phyloP scores from a whole-genome alignment of 2,329 filamentous ascomycete species.

The Metarhizium humberi region DNA sequence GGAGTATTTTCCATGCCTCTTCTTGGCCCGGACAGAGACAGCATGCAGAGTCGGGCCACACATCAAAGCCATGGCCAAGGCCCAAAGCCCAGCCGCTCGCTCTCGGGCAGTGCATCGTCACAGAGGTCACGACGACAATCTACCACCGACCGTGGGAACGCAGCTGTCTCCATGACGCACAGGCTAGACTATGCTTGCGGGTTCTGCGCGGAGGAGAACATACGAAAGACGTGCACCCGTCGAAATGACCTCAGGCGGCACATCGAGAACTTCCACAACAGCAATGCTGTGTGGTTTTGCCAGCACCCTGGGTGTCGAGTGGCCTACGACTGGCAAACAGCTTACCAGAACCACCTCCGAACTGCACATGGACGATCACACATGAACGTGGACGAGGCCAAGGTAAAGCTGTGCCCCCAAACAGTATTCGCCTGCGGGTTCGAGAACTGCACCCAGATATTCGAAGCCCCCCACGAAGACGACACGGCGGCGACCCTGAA shows the following conservation, averaged over 20 bases:
- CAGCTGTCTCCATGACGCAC: constrained; percentile 8
- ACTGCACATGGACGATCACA: constrained; percentile 31
- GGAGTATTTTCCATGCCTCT: not conserved
- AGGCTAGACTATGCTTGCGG: constrained; percentile 12
- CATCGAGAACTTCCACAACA: constrained; percentile 38
- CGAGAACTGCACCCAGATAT: constrained; percentile 32
- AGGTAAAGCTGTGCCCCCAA: constrained; percentile 34
- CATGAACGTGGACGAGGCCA: constrained; percentile 31
- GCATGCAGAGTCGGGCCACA: not conserved
- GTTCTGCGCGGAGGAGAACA: constrained; percentile 27
- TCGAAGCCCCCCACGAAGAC: constrained; percentile 30
- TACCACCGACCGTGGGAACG: not conserved
- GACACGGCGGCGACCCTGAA: constrained; percentile 30
- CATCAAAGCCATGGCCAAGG: not conserved
- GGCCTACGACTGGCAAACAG: constrained; percentile 38
- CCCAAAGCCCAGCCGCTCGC: not conserved
- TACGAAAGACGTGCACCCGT: constrained; percentile 6
- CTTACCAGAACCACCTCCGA: constrained; percentile 38
- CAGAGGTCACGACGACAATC: constrained; percentile 1
- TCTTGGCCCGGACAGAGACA: not conserved
- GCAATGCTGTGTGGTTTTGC: constrained; percentile 36
- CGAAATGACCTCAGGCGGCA: constrained; percentile 38
- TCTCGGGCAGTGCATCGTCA: not conserved
- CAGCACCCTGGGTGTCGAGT: constrained; percentile 32
- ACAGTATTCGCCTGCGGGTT: constrained; percentile 41